These are phyloP conservation scores for Daldinia caldariorum DNA, from an alignment of 495 filamentous ascomycete species.

Conservation along the genomic window DNA sequence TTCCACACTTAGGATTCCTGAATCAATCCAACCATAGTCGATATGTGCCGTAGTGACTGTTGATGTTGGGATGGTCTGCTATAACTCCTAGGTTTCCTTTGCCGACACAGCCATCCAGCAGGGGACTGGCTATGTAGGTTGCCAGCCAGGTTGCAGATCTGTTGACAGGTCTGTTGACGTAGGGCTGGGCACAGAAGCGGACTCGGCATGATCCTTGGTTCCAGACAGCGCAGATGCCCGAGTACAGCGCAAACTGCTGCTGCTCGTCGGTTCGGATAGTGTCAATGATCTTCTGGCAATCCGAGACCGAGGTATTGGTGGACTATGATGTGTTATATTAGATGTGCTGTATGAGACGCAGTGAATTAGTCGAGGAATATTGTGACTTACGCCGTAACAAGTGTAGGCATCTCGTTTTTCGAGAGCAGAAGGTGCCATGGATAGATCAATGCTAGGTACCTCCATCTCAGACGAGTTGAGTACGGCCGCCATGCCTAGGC, in stretches of 20 bases:
- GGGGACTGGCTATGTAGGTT: constrained; percentile 36
- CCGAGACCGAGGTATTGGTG: constrained; percentile 37
- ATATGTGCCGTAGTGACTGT: constrained; percentile 45
- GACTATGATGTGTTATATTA: constrained; percentile 9
- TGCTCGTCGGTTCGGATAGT: constrained; percentile 34
- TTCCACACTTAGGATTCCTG: background rate
- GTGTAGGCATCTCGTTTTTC: constrained; percentile 46
- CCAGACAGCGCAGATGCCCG: constrained; percentile 46
- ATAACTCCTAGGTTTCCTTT: constrained; percentile 39
- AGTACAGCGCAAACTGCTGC: constrained; percentile 38
- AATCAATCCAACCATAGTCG: constrained; percentile 38
- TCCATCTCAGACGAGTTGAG: background rate
- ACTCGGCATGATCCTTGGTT: constrained; percentile 39
- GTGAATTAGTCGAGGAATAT: background rate
- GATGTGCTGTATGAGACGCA: background rate
- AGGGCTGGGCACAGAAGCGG: constrained; percentile 48
- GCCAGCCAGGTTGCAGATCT: constrained; percentile 44
- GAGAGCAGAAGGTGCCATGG: constrained; percentile 9
- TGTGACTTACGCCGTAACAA: constrained; percentile 45
- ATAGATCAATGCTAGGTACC: background rate
- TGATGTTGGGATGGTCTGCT: constrained; percentile 42
- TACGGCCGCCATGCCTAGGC: background rate
- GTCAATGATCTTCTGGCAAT: constrained; percentile 44
- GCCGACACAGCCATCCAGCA: constrained; percentile 40
- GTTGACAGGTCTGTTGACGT: constrained; percentile 38